Evolutionary conservation across 768 basidiomycete genomes (phyloP), one percentile per base, ranked within the genome.

Genomic region (Mycena indigotica): DNA sequence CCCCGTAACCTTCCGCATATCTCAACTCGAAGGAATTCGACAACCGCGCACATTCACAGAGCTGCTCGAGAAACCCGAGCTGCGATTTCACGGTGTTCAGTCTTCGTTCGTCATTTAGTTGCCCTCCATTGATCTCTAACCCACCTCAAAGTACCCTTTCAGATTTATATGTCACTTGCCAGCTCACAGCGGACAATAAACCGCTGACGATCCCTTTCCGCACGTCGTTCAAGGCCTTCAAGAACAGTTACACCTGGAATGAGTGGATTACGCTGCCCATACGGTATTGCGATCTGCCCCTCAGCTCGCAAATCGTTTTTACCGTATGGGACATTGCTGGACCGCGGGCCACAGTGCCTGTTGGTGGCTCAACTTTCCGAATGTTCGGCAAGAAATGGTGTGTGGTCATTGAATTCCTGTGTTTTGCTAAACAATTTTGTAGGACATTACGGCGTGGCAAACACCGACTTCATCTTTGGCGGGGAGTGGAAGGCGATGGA

Each of bases 251-350:
- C 66, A 86, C 79, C 92, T 99, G 96, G 96, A 98, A 98, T 68
- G 94, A 98, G 77, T 91, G 89, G 84, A 86, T 99, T 38, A 87
- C 89, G 0, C 75, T 98, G 12, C 96, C 96, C 0, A 91, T 97
- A 67, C 86, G 88, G 26, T 97, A 96, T 64, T 93, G 94, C 60
- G 95, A 97, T 68, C 78, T 99, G n/a, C 93, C 94, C 0, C 73
- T 93, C 48, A 89, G 78, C 69, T 87, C 94, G 1, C 95, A 97
- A 66, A 80, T 99, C 51, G 89, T 91, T 0, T 90, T 98, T 66
- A 98, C 97, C 0, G 88, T 98, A 5, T 98, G 94, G 91, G 95
- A 98, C 68, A 95, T 95, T 57, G 89, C 86, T 32, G 90, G 91
- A 0, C 88, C 93, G 23, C 82, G 92, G 5, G 77, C 82, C 45